Evolutionary conservation across 2,329 filamentous ascomycete species (phyloP).

Genomic region (Fusarium mundagurra): DNA sequence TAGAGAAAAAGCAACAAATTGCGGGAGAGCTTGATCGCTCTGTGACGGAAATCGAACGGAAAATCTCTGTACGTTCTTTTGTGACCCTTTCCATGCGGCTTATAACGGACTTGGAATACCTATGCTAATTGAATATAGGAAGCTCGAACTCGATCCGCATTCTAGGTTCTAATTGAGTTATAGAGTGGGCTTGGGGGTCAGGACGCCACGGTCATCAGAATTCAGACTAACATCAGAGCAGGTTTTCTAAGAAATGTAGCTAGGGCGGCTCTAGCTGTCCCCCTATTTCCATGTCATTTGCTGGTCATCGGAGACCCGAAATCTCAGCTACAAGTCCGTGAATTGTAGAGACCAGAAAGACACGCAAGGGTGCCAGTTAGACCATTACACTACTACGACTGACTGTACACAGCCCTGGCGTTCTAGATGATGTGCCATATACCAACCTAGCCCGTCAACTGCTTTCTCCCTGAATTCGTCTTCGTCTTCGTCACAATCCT

Average conservation of each 20-base stretch:
- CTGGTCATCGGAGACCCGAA: too few relatives aligned
- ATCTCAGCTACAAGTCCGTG: too few relatives aligned
- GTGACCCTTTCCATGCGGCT: accelerated
- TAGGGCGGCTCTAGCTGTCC: too few relatives aligned
- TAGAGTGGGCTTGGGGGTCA: accelerated
- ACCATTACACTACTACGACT: too few relatives aligned
- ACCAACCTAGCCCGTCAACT: background rate
- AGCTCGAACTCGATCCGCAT: background rate
- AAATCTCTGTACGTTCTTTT: constrained; percentile 72
- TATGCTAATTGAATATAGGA: background rate
- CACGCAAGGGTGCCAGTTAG: too few relatives aligned
- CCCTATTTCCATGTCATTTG: too few relatives aligned
- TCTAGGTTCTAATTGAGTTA: background rate
- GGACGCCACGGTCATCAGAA: background rate
- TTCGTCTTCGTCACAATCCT: background rate
- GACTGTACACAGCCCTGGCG: too few relatives aligned
- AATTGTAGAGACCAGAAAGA: too few relatives aligned
- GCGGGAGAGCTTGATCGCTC: constrained; percentile 91
- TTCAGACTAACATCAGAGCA: background rate
- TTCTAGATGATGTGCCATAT: background rate
- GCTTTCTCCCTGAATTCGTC: background rate
- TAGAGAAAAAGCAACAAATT: constrained; percentile 94
- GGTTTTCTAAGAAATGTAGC: background rate
- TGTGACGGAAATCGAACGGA: constrained; percentile 91
- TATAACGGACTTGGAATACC: background rate